Conservation (phyloP, 306 rosid genomes). For the Biancaea sappan region DNA sequence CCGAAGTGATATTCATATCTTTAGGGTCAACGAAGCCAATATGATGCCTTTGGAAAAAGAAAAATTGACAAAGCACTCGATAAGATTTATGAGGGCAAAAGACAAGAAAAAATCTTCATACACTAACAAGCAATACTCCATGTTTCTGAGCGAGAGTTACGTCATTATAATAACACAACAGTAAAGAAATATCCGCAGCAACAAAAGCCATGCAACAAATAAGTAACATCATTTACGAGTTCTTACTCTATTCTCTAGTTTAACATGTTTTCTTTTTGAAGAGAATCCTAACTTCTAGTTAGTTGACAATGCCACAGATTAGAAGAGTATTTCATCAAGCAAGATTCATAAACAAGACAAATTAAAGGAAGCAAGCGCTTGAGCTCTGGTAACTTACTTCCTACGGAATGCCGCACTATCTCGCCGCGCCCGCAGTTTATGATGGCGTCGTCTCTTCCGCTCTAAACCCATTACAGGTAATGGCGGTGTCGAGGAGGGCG, state of each 20-base stretch:
- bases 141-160: too few relatives aligned
- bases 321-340: not conserved
- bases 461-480: too few relatives aligned
- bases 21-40: constrained; percentile 88
- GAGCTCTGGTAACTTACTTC: too few relatives aligned
- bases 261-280: not conserved
- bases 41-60: constrained; percentile 72
- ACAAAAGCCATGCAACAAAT: not conserved
- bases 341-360: not conserved
- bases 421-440: too few relatives aligned
- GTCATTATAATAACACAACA: too few relatives aligned
- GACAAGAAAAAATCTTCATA: too few relatives aligned
- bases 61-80: constrained; percentile 11
- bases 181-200: constrained; percentile 3
- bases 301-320: not conserved
- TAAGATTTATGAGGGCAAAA: constrained; percentile 23
- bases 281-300: not conserved
- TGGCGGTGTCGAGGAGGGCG: too few relatives aligned
- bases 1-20: constrained; percentile 83
- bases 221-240: constrained; percentile 10
- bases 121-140: too few relatives aligned
- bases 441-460: too few relatives aligned
- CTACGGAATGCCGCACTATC: too few relatives aligned
- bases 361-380: too few relatives aligned
- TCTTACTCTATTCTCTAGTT: not conserved